Base-by-base conservation (phyloP, 345 rosid genomes). In the Limnanthes douglasii region DNA sequence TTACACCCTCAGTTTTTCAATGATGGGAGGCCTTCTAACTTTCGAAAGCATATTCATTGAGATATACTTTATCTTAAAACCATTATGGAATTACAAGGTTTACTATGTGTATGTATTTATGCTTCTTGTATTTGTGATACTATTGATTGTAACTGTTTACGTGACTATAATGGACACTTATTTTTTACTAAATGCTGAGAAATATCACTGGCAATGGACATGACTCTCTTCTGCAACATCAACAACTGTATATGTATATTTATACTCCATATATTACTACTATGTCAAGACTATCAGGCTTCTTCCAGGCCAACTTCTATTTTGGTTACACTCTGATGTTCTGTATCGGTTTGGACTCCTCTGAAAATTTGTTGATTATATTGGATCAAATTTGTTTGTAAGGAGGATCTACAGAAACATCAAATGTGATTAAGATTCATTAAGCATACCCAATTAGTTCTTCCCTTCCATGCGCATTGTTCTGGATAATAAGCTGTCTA, bases 51-150 rank as follows among this genome's bases (percentile, higher is more conserved):
- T 85, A 50, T 85, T 85, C 61, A 85, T 85, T 14, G 96, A 85
- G 69, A 85, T 85, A 90, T 85, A 85, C 56, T 85, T 85, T 49
- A 90, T 85, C 60, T 85, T 85, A 70, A 85, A 93, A 6, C 80
- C 96, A 50, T 85, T 85, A 61, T 85, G 96, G 96, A 85, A 85
- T 45, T 85, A 85, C 90, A 85, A 80, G 96, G 93, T 85, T 19
- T 85, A 85, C 77, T 85, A 85, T 37, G 93, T 85, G 3, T 85
- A 80, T 27, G 96, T 93, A 25, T 85, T 85, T 49, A 85, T 85
- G 96, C 56, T 85, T 6, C 70, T 85, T 36, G 93, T 85, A 37
- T 85, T 85, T 44, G 62, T 85, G 64, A 85, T 85, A 41, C 96
- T 85, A 31, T 54, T 76, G 16, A 76, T 85, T 13, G 96, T 85